Base-by-base conservation (phyloP, 768 basidiomycete species). In the Paxillus ammoniavirescens region DNA sequence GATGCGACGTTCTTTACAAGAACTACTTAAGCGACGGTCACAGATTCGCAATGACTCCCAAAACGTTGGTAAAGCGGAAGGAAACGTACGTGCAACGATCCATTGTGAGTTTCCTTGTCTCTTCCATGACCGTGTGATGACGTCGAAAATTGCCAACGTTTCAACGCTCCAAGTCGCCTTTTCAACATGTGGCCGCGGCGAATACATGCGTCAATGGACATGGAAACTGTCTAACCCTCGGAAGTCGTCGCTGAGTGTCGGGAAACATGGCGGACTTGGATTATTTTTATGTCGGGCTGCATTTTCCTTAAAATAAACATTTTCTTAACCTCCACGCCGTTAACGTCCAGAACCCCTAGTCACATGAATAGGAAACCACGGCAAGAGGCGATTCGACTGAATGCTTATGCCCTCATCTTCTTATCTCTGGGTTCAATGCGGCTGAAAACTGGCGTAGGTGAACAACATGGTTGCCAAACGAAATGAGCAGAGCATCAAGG, bases 151-250 rank as follows among this genome's bases (percentile, higher is more conserved):
- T 5, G 26, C 26, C 26, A 26, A 26, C 26, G 31, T 33, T 33
- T 6, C 38, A 40, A 18, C n/a, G n/a, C 38, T 40, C 38, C 38
- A 40, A 26, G 28, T 42, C 54, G 8, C 37, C 60, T 36, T 33
- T 35, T 42, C 47, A 46, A 54, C 61, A 62, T 59, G 61, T 48
- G 54, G 44, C 59, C 59, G 59, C 62, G 53, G 61, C 21, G 23
- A 49, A 60, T 38, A 14, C 44, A 50, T 41, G 52, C 52, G 38
- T 3, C 26, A 26, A 26, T 26, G 26, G 26, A 45, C 47, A 44
- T 45, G 28, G 40, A 48, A 55, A 43, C 62, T 13, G 21, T 5
- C 49, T 48, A 14, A 47, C 51, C 61, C 63, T 62, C 59, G 60
- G 63, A 18, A 3, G n/a, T 40, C 38, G n/a, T 40, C n/a, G 38